A percentile compares a stretch with the other conserved stretches of the same genome.
These are phyloP conservation scores for Neofusicoccum parvum DNA, from an alignment of 2,329 filamentous ascomycete species.

Conservation along the genomic window DNA sequence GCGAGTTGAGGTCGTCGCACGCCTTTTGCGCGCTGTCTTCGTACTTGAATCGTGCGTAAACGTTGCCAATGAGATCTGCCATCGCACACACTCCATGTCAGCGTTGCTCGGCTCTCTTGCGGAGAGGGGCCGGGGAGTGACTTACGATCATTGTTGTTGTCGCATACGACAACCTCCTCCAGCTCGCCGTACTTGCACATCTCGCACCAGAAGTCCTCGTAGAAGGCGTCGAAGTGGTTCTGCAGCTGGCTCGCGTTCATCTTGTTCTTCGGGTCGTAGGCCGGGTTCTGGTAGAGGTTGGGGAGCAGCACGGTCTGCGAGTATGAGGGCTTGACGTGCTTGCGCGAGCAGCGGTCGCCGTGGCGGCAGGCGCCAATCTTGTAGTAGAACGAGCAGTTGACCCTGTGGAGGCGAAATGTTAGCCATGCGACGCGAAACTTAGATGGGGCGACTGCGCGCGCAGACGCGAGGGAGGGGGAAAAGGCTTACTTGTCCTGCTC, in stretches of 20 bases:
- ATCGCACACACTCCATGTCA: conserved; percentile 18
- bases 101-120: background rate
- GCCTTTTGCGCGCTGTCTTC: conserved; percentile 93
- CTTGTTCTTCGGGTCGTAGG: conserved; percentile 93
- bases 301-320: conserved; percentile 96
- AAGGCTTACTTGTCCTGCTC: conserved; percentile 78
- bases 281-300: conserved; percentile 98
- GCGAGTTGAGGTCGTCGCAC: conserved; percentile 88
- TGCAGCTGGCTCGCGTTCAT: conserved; percentile 96
- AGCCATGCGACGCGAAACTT: conserved; percentile 19
- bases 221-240: conserved; percentile 99
- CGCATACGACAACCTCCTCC: conserved; percentile 96
- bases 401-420: conserved; percentile 39
- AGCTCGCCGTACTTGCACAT: conserved; percentile 98
- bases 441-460: background rate
- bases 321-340: conserved; percentile 99
- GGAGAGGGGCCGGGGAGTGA: conserved; percentile 29
- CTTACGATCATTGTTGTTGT: conserved; percentile 97
- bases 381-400: conserved; percentile 99
- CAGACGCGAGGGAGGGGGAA: background rate
- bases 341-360: conserved; percentile 95
- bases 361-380: conserved; percentile 99
- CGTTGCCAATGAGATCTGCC: conserved; percentile 91
- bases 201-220: conserved; percentile 99
- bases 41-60: conserved; percentile 99